Evolutionary conservation across 2,329 filamentous ascomycete genomes (phyloP), one percentile per base, ranked within the genome.

Genomic region (Fusarium algeriense): DNA sequence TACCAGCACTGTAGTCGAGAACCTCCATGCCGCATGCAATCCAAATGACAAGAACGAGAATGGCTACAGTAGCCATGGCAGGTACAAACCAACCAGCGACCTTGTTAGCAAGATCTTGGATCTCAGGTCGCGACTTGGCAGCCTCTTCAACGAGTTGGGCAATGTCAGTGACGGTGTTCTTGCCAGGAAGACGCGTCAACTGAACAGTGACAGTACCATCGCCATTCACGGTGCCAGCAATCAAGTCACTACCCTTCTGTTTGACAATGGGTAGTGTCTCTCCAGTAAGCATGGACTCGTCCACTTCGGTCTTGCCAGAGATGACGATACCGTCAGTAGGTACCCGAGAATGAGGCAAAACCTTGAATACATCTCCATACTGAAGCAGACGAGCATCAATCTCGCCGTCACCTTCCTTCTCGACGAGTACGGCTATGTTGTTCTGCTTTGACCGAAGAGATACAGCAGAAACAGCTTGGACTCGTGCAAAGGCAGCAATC

Each of bases 41-140:
- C 63, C 63, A 66, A 6, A 52, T 65, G 0, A 52, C 34, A 20
- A 66, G 86, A 3, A 86, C 85, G 7, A 86, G 63, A 7, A 85
- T 56, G 0, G 87, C 81, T 2, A 90, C 74, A 0, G 74, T 73
- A 0, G 88, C 76, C 7, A 91, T 84, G 0, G 83, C 78, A 1
- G 89, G 89, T 0, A 91, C 87, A 57, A 92, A 90, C 77, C 84
- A 89, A 4, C 82, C 77, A 2, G 89, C 89, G 3, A 91, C 83
- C 2, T 77, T 79, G 71, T 92, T 88, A 1, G 89, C 89, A 1
- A 91, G 75, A 30, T 87, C 86, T 72, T 92, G 89, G 2, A 86
- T 76, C 62, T 82, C 84, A 0, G 89, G 88, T 71, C 89, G 91
- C 0, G 85, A 84, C n/a, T 86, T 80, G n/a, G 86, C 84, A 0